Evolutionary conservation across 2,329 filamentous ascomycete genomes (phyloP).

Genomic region (Escovopsis weberi): DNA sequence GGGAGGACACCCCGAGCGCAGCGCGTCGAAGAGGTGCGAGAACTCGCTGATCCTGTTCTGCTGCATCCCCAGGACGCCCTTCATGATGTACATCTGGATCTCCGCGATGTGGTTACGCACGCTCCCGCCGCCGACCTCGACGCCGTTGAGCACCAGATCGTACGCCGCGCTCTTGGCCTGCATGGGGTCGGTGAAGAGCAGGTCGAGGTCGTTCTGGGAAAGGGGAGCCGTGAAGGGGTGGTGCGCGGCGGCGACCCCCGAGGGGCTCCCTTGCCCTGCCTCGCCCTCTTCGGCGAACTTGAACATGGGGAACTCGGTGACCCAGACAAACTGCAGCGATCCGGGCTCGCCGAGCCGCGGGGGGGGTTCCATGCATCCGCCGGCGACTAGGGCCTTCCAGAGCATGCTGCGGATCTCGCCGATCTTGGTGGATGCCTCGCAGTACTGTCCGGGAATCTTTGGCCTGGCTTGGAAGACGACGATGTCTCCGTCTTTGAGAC

Average conservation of each 20-base stretch:
- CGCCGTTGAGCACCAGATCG: constrained; percentile 88
- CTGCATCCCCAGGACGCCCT: constrained; percentile 68
- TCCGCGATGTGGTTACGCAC: constrained; percentile 76
- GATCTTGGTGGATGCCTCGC: constrained; percentile 48
- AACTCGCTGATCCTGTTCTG: constrained; percentile 64
- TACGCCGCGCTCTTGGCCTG: constrained; percentile 74
- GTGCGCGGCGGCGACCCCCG: constrained; percentile 77
- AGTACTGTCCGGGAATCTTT: constrained; percentile 40
- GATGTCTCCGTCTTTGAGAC: constrained; percentile 50
- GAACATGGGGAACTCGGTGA: constrained; percentile 86
- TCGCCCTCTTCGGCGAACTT: constrained; percentile 49
- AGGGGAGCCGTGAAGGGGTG: constrained; percentile 92
- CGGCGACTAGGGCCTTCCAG: constrained; percentile 53
- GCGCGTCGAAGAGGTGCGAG: constrained; percentile 66
- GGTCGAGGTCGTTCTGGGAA: constrained; percentile 53
- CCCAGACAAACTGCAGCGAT: constrained; percentile 62
- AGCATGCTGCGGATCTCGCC: constrained; percentile 60
- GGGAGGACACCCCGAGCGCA: constrained; percentile 78
- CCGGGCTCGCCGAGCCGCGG: constrained; percentile 21
- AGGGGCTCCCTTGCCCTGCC: constrained; percentile 66
- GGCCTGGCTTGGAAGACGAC: constrained; percentile 69
- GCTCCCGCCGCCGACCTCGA: constrained; percentile 87
- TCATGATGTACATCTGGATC: constrained; percentile 74
- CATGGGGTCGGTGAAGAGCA: constrained; percentile 58
- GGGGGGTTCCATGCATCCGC: constrained; percentile 36